Conservation (phyloP, 805 yeast genomes). For the Cyberlindnera mrakii region DNA sequence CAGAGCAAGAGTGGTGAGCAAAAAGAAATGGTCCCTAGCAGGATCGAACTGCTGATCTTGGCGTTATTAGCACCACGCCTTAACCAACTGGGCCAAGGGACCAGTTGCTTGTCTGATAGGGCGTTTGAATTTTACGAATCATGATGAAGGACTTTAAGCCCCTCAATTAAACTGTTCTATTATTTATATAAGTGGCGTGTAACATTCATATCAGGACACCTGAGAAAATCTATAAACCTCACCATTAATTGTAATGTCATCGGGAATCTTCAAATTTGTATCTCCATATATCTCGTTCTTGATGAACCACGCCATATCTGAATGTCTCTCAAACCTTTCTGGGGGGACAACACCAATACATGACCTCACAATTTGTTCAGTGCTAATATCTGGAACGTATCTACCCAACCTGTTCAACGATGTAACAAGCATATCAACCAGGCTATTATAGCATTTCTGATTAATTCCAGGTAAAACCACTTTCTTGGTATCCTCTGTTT, state of each 20-base stretch:
- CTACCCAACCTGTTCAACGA: slow-evolving; percentile 18
- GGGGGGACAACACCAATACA: slow-evolving; percentile 17
- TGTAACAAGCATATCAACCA: slow-evolving; percentile 17
- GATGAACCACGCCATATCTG: slow-evolving; percentile 23
- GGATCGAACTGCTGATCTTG: slow-evolving; percentile 82
- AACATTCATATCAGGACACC: neutral
- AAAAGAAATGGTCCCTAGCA: slow-evolving; percentile 65
- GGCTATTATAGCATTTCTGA: slow-evolving; percentile 12
- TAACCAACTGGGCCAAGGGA: slow-evolving; percentile 59
- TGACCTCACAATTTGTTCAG: slow-evolving; percentile 15
- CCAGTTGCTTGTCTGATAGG: slow-evolving; percentile 18
- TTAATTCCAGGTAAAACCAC: slow-evolving; percentile 21
- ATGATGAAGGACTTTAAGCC: too few relatives aligned
- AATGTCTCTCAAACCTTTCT: slow-evolving; percentile 15
- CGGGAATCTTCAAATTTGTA: neutral
- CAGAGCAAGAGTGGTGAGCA: too few relatives aligned
- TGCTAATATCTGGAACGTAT: slow-evolving; percentile 16
- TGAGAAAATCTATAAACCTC: slow-evolving; percentile 3
- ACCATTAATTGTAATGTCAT: slow-evolving; percentile 3
- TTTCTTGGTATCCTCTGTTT: slow-evolving; percentile 1
- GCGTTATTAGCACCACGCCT: slow-evolving; percentile 53
- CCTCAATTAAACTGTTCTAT: too few relatives aligned
- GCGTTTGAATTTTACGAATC: too few relatives aligned
- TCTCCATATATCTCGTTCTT: slow-evolving; percentile 14
- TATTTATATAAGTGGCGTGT: too few relatives aligned